phyloP scores from a whole-genome alignment of 345 rosid genomes.

The Leavenworthia alabamica region DNA sequence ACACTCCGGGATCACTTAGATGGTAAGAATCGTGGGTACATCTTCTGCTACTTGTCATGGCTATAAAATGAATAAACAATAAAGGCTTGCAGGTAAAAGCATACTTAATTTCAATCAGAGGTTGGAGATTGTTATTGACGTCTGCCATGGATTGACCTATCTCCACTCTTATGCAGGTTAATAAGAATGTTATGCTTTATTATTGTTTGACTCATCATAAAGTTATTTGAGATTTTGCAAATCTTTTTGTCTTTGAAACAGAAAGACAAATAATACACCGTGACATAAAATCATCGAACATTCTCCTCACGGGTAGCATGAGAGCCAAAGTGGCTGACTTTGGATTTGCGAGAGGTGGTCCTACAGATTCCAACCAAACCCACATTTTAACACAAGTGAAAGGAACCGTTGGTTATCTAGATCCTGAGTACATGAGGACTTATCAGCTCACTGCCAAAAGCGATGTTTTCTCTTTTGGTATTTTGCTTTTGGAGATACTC shows the following conservation, averaged over 20 bases:
- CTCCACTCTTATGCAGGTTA: constrained; percentile 89
- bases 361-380: constrained; percentile 52
- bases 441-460: constrained; percentile 86
- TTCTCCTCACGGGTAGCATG: constrained; percentile 83
- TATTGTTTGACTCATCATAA: neutral
- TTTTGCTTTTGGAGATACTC: constrained; percentile 77
- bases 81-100: constrained; percentile 47
- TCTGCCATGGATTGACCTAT: constrained; percentile 91
- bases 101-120: constrained; percentile 83
- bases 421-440: constrained; percentile 95
- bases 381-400: constrained; percentile 84
- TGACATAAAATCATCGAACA: constrained; percentile 91
- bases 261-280: constrained; percentile 93
- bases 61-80: neutral
- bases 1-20: constrained; percentile 94
- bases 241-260: constrained; percentile 26
- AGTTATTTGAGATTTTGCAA: neutral
- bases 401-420: constrained; percentile 95
- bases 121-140: constrained; percentile 85
- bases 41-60: neutral
- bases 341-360: constrained; percentile 86
- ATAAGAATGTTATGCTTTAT: constrained; percentile 2
- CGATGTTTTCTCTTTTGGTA: constrained; percentile 89
- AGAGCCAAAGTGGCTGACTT: constrained; percentile 97
- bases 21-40: constrained; percentile 47